Evolutionary conservation across 2,329 filamentous ascomycete genomes (phyloP).

Genomic region (Verticillium dahliae): DNA sequence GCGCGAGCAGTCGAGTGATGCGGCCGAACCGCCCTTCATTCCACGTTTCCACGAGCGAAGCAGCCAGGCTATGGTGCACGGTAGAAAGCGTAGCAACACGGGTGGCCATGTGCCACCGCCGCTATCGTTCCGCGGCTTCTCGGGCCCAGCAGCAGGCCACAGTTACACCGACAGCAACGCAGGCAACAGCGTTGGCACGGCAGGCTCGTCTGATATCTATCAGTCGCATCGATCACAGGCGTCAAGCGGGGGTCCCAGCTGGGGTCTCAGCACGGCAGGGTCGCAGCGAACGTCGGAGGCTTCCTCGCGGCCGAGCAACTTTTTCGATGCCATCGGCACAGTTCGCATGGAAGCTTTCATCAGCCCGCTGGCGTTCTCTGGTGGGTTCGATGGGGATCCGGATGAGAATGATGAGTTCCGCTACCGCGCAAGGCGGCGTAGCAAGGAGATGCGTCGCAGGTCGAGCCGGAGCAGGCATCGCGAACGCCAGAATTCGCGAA

Average conservation of each 20-base stretch:
- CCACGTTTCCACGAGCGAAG: conserved; percentile 61
- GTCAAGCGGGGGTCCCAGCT: conserved; percentile 26
- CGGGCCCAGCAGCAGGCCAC: conserved; percentile 39
- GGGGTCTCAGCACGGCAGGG: conserved; percentile 35
- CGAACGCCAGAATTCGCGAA: conserved; percentile 42
- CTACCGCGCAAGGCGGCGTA: conserved; percentile 41
- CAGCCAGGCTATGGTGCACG: conserved; percentile 48
- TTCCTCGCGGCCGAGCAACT: conserved; percentile 49
- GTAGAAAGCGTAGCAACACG: conserved; percentile 84
- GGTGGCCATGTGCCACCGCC: conserved; percentile 67
- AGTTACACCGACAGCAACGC: conserved; percentile 50
- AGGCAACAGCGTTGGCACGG: conserved; percentile 50
- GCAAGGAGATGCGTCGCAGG: conserved; percentile 47
- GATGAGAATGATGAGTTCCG: conserved; percentile 45
- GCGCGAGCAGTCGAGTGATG: conserved; percentile 47
- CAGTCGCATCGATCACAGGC: conserved; percentile 44
- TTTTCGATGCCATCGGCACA: conserved; percentile 85
- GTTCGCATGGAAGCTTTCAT: conserved; percentile 98
- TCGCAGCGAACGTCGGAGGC: conserved; percentile 51
- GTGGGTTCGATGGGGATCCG: conserved; percentile 34
- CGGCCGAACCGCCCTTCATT: conserved; percentile 66
- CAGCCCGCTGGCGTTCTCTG: conserved; percentile 47
- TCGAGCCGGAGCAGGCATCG: conserved; percentile 47
- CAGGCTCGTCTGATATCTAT: conserved; percentile 55
- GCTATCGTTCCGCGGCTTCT: conserved; percentile 73